A percentile compares a stretch with the other conserved stretches of the same genome.
phyloP scores from a whole-genome alignment of 306 rosid genomes.

The Hylodesmum podocarpum region DNA sequence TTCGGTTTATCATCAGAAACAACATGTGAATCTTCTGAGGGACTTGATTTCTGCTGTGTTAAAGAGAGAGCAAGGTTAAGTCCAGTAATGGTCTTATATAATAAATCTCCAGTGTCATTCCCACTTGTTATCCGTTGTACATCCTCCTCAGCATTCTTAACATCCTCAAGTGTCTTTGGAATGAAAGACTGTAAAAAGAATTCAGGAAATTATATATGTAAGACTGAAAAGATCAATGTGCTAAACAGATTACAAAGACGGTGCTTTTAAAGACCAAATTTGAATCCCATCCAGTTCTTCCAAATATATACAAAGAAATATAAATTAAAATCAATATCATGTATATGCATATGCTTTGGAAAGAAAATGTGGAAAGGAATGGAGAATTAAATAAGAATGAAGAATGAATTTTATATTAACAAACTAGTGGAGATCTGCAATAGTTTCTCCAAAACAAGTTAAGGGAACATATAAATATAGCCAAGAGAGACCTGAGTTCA shows the following conservation, averaged over 20 bases:
- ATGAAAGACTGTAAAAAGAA: constrained; percentile 59
- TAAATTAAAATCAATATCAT: background rate
- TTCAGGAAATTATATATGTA: background rate
- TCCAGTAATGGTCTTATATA: constrained; percentile 81
- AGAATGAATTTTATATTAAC: background rate
- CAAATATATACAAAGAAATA: background rate
- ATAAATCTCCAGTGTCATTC: constrained; percentile 62
- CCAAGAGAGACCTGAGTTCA: too few species aligned
- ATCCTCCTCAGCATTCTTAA: constrained; percentile 77
- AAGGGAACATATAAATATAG: too few species aligned
- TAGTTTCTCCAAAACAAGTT: too few species aligned
- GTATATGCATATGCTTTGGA: background rate
- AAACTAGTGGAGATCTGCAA: too few species aligned
- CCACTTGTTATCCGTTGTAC: constrained; percentile 70
- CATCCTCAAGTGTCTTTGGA: constrained; percentile 73
- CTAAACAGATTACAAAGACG: background rate
- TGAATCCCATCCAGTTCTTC: constrained; percentile 4
- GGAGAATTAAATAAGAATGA: background rate
- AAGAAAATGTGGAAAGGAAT: background rate
- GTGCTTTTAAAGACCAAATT: background rate
- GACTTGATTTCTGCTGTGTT: constrained; percentile 27
- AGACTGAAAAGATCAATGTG: constrained; percentile 2
- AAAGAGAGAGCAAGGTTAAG: constrained; percentile 55
- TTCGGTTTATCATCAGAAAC: constrained; percentile 9
- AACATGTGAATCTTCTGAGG: constrained; percentile 6